Conservation (phyloP, 768 basidiomycete genomes). For the Suillus tomentosus region DNA sequence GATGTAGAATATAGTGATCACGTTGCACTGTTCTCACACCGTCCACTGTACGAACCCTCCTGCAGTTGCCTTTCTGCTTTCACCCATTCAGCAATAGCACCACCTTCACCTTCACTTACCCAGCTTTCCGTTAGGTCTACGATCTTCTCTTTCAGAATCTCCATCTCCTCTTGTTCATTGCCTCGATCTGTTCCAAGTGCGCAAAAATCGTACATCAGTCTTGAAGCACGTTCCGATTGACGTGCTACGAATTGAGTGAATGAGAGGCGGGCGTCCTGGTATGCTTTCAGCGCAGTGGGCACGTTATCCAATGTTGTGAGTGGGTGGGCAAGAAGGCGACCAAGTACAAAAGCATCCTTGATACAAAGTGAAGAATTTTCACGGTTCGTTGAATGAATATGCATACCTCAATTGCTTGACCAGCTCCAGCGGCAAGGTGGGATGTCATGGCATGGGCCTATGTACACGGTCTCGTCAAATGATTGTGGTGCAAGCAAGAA, state of each 20-base stretch:
- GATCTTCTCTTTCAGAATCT: constrained; percentile 16
- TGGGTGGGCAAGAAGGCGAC: constrained; percentile 27
- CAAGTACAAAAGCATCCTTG: constrained; percentile 26
- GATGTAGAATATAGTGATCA: not conserved
- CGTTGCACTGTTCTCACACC: not conserved
- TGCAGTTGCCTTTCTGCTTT: not conserved
- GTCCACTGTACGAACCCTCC: not conserved
- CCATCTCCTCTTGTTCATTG: constrained; percentile 12
- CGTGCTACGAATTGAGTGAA: constrained; percentile 17
- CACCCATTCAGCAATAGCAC: not conserved
- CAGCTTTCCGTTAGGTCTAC: constrained; percentile 9
- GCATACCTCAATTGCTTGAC: constrained; percentile 55
- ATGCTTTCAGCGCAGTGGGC: not conserved
- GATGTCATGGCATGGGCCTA: constrained; percentile 50
- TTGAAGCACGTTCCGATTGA: constrained; percentile 13
- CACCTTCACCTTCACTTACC: not conserved
- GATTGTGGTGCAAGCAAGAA: not conserved
- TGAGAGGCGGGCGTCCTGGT: constrained; percentile 21
- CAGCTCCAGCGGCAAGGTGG: constrained; percentile 60
- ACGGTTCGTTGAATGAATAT: not conserved
- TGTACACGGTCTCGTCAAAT: not conserved
- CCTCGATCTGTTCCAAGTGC: constrained; percentile 13
- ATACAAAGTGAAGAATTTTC: not conserved
- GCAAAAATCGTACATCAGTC: constrained; percentile 19
- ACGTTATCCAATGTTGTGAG: constrained; percentile 5